Conservation (phyloP, 78 protist species). For the Thecamonas trahens region DNA sequence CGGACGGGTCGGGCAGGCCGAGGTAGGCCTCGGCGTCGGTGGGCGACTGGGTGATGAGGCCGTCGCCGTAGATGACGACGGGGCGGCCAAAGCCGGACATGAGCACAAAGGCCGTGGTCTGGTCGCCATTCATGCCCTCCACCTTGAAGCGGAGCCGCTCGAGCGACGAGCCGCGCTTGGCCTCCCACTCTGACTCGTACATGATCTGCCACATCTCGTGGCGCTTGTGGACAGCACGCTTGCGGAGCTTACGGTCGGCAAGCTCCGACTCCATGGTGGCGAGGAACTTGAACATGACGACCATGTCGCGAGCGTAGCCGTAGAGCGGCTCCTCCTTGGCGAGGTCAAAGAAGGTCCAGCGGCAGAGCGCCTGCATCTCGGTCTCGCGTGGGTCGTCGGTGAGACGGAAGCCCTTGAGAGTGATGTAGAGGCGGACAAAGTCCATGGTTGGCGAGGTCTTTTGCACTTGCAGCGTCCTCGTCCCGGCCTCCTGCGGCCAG, state of each 20-base stretch:
- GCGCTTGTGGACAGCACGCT: not conserved
- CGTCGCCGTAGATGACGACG: constrained; percentile 23
- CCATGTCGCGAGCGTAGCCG: constrained; percentile 28
- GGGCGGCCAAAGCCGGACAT: constrained; percentile 9
- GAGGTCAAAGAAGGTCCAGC: constrained; percentile 19
- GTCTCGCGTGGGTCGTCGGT: not conserved
- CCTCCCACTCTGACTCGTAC: constrained; percentile 7
- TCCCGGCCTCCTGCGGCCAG: not conserved
- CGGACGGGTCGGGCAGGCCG: not conserved
- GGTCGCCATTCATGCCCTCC: constrained; percentile 3
- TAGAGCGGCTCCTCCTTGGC: constrained; percentile 19
- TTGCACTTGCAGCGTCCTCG: constrained; percentile 6
- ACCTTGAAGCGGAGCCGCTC: too few species aligned
- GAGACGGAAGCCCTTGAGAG: not conserved
- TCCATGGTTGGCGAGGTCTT: constrained; percentile 5
- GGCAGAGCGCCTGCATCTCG: constrained; percentile 21
- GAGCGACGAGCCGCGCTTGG: too few species aligned
- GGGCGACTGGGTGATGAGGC: constrained; percentile 10
- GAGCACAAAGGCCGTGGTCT: constrained; percentile 17
- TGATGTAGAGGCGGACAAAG: constrained; percentile 3
- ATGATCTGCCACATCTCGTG: constrained; percentile 15
- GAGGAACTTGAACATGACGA: constrained; percentile 6
- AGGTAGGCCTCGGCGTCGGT: constrained; percentile 10
- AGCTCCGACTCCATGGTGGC: constrained; percentile 20
- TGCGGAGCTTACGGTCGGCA: constrained; percentile 12